Evolutionary conservation across 305 asterid species (phyloP).

Genomic region (Fraxinus sp.): DNA sequence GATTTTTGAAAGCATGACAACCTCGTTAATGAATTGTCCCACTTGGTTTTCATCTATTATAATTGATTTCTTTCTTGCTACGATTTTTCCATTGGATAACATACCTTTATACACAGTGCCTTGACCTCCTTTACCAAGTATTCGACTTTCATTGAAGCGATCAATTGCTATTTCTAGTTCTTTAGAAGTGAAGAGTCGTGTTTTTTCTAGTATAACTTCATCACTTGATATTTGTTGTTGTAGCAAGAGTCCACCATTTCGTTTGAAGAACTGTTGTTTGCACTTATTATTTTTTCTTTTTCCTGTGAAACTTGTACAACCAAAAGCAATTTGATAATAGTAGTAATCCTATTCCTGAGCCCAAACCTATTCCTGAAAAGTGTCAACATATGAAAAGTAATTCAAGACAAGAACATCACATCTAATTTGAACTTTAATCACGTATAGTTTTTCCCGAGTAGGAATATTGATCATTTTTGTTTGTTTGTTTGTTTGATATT

Average conservation of each 20-base stretch:
- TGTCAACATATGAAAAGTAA: background rate
- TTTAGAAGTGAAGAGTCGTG: background rate
- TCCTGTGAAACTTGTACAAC: background rate
- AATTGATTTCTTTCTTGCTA: background rate
- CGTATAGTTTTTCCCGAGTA: background rate
- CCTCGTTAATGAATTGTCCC: background rate
- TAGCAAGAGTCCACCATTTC: background rate
- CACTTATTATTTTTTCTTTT: background rate
- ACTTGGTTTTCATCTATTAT: background rate
- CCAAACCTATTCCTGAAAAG: background rate
- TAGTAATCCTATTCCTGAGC: background rate
- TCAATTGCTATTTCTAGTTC: background rate
- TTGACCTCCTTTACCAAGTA: background rate
- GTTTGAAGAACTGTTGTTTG: background rate
- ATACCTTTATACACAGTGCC: background rate
- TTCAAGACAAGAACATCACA: background rate
- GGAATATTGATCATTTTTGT: too few species aligned
- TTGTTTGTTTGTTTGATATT: background rate
- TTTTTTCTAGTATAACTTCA: background rate
- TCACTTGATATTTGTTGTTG: background rate
- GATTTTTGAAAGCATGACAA: background rate
- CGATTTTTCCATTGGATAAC: background rate
- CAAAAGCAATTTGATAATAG: background rate
- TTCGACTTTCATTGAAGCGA: background rate
- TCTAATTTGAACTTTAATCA: too few species aligned